Evolutionary conservation across 768 basidiomycete species (phyloP), one percentile per base, ranked within the genome.

Genomic region (Naganishia friedmannii): DNA sequence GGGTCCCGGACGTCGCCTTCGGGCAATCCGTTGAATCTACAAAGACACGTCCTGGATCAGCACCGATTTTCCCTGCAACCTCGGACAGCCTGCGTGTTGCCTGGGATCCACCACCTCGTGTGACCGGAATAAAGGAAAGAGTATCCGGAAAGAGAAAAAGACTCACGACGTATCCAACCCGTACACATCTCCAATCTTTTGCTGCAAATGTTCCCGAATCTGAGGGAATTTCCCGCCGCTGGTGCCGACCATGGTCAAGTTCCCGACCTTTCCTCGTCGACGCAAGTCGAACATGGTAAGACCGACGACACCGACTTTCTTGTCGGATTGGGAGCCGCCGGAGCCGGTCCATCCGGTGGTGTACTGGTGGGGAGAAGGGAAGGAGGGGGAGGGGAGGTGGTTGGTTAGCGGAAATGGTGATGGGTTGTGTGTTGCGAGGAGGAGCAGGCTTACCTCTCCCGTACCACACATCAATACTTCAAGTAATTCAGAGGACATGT

Each of bases 261-360:
- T 72, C 56, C 72, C 73, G 68, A 83, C 90, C 85, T 94, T 94
- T 72, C 89, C 91, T 37, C 88, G 83, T 73, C 92, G 86, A 73
- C 90, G 87, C 60, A 94, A 86, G 81, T 95, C 93, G 75, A 95
- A 95, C 71, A 91, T 86, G 19, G 92, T 93, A 70, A 95, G 84
- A 23, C 86, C 93, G 74, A 95, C 91, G 57, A 96, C 92, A 89
- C 92, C 77, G 57, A 78, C 74, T 86, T 93, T 96, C 83, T 95
- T 95, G 83, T 95, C 93, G 6, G 92, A 94, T 77, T 88, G 91
- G 19, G 92, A 94, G 53, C 90, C 91, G n/a, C 93, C 93, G 45
- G 89, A 87, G 15, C 87, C 88, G 12, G 91, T 92, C 90, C 91
- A 95, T 79, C 93, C 93, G 65, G 93, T 95, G 72, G 93, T 95